phyloP scores from a whole-genome alignment of 2,329 filamentous ascomycete species.

The Hymenoscyphus scutula region DNA sequence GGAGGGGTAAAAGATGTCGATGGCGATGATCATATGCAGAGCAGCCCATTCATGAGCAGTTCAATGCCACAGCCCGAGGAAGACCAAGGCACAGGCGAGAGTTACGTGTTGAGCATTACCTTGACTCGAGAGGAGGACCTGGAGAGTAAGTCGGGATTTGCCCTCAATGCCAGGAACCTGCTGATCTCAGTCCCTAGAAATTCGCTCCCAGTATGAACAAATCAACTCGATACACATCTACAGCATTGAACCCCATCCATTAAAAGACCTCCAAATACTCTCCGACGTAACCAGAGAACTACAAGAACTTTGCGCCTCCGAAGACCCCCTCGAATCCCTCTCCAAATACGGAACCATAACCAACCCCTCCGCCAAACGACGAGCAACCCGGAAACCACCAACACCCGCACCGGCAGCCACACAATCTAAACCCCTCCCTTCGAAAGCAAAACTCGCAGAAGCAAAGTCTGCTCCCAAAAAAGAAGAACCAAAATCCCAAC shows the following conservation, averaged over 20 bases:
- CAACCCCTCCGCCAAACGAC: slow-evolving; percentile 63
- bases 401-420: slow-evolving; percentile 31
- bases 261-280: slow-evolving; percentile 70
- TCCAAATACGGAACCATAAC: slow-evolving; percentile 70
- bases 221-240: slow-evolving; percentile 83
- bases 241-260: slow-evolving; percentile 69
- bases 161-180: not conserved
- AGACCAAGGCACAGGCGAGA: slow-evolving; percentile 44
- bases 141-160: slow-evolving; percentile 49
- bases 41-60: slow-evolving; percentile 65
- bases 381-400: slow-evolving; percentile 36
- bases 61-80: slow-evolving; percentile 57
- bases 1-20: slow-evolving; percentile 49
- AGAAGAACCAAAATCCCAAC: slow-evolving; percentile 27
- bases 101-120: slow-evolving; percentile 58
- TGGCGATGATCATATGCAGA: slow-evolving; percentile 67
- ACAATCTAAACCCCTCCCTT: slow-evolving; percentile 39
- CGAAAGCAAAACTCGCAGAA: slow-evolving; percentile 35
- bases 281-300: slow-evolving; percentile 67
- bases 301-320: slow-evolving; percentile 50
- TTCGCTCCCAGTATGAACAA: slow-evolving; percentile 66
- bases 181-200: slow-evolving; percentile 47
- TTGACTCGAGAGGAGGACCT: slow-evolving; percentile 72
- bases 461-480: slow-evolving; percentile 19
- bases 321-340: slow-evolving; percentile 58